Percentiles rank a stretch among this genome's conserved stretches.
Conservation (phyloP, 2,329 filamentous ascomycete genomes). For the Cercospora brassicicola region DNA sequence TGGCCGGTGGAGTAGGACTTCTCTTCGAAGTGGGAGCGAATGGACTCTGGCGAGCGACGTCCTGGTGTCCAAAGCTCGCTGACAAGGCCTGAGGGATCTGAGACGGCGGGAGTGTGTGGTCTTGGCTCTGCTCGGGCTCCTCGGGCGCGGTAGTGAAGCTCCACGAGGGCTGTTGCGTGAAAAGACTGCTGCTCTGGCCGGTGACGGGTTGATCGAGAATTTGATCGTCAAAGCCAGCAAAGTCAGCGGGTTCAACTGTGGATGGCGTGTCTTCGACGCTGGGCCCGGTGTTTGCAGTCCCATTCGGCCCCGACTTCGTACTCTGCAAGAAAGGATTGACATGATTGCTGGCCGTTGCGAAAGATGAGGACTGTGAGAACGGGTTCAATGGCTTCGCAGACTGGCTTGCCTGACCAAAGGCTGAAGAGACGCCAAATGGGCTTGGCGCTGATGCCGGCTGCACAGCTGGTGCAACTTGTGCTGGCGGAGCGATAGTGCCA, state of each 20-base stretch:
- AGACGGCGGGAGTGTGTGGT: conserved; percentile 29
- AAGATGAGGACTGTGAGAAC: conserved; percentile 21
- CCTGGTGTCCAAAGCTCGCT: conserved; percentile 27
- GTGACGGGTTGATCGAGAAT: not conserved
- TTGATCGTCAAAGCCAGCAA: not conserved
- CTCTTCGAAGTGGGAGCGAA: conserved; percentile 10
- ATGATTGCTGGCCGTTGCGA: conserved; percentile 4
- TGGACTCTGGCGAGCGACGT: conserved; percentile 1
- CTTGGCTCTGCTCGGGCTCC: conserved; percentile 5
- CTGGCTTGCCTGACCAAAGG: not conserved
- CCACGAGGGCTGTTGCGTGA: conserved; percentile 4
- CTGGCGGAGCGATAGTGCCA: not conserved
- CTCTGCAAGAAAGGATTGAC: conserved; percentile 22
- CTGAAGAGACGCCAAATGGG: not conserved
- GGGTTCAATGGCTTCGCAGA: conserved; percentile 16
- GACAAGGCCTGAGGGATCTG: conserved; percentile 28
- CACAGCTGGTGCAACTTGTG: not conserved
- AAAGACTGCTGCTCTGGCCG: not conserved
- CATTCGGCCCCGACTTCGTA: not conserved
- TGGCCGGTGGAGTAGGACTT: conserved; percentile 15
- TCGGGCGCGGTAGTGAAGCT: conserved; percentile 14
- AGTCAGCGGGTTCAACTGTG: not conserved
- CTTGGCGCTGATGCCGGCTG: not conserved
- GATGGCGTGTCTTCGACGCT: not conserved
- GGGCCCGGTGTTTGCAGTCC: not conserved